Evolutionary conservation across 2,329 filamentous ascomycete genomes (phyloP), one percentile per base, ranked within the genome.

Genomic region (Beauveria brongniartii): DNA sequence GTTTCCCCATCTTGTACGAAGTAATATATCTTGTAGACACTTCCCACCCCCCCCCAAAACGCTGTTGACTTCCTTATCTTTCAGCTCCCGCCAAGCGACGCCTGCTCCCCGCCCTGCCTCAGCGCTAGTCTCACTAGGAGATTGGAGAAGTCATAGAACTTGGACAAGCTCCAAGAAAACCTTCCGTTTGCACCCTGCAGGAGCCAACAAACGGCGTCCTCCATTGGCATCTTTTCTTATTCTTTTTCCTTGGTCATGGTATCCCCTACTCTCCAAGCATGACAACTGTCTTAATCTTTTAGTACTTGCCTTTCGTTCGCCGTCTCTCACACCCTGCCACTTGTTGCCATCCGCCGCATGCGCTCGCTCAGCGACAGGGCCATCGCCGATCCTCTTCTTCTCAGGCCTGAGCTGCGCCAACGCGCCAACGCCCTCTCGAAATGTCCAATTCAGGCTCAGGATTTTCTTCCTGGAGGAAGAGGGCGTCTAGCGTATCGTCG

Each of bases 401-500:
- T 24, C 41, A 61, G 46, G 10, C 16, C 37, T 50, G 37, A 56
- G 16, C 20, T 54, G 20, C 48, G 57, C 50, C 57, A 40, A 43
- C 30, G 5, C 12, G 18, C 22, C 30, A 52, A 26, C 16, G 22
- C 9, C 18, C 22, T 30, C 20, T 28, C 5, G n/a, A 18, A 66
- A 82, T 82, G 80, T 79, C 80, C 54, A 77, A 74, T 63, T 74
- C 79, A 4, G 69, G 72, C 55, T 73, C 77, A 61, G 74, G 74
- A 65, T 81, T 82, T 70, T 74, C 78, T 41, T 73, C 79, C 10
- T 82, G 80, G 78, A 73, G 78, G 67, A 75, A 74, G 66, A 75
- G 74, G 59, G 71, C 55, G 20, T 40, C 73, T 22, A 69, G 73
- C 69, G 73, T 75, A 74, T 62, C 73, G 63, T 67, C 71, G 24